Base-by-base conservation (phyloP, 148 eudicot genomes). In the Rhododendron vialii region DNA sequence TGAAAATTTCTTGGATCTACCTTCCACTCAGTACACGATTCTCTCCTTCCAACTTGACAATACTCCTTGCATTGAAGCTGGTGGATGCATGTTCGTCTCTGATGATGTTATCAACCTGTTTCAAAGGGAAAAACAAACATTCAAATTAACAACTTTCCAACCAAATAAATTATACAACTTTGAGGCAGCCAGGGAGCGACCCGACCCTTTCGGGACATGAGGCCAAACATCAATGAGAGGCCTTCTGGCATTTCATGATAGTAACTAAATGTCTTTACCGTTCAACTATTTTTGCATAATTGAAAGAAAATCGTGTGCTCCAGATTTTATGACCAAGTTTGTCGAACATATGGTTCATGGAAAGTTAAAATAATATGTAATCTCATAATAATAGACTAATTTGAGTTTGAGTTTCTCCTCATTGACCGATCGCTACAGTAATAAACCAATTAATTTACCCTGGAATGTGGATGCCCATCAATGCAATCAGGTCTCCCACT, bases 1-100 rank as follows among this genome's bases (percentile, higher is more conserved):
- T 18, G 24, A 74, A 86, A 86, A 75, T 81, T 41, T 41, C 45
- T 71, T 2, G 5, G 45, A 57, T 13, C 53, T 57, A 92, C 98
- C 93, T 92, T 86, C 88, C 94, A 89, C 83, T 92, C 45, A 92
- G 89, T 65, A 86, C 85, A 22, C 80, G 81, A 83, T 92, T 94
- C 86, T 94, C 98, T 90, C 90, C 84, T 89, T 89, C 92, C 93
- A 90, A 22, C 94, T 88, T 77, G 93, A 93, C 87, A 17, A 88
- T 48, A 11, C 80, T 63, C 33, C 8, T 12, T 24, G 81, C 43
- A 57, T 47, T 26, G 38, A 83, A 55, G 71, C 33, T 85, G 7
- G 61, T n/a, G 26, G 18, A 69, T 67, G 86, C 81, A 41, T 74
- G 47, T 41, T 53, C 75, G 45, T 84, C 79, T 18, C 77, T 47